phyloP scores from a whole-genome alignment of 2,329 filamentous ascomycete species.

The Sarocladium brachiariae region DNA sequence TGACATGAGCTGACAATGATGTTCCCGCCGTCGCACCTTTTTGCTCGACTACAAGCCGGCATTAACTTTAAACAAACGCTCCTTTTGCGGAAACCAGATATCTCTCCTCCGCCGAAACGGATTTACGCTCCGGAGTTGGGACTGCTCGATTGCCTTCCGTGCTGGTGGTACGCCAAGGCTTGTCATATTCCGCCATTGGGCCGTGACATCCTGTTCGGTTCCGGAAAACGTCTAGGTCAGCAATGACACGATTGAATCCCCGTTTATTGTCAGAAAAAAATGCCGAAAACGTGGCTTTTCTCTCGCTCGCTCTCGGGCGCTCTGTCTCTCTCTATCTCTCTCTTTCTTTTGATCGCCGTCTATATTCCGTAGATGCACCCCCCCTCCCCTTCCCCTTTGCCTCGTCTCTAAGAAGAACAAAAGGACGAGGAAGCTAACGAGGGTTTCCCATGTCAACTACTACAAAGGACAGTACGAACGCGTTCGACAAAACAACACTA shows the following conservation, averaged over 20 bases:
- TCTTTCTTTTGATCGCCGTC: neutral
- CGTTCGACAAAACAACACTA: too few relatives aligned
- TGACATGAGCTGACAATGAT: too few relatives aligned
- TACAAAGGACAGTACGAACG: too few relatives aligned
- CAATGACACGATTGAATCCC: too few relatives aligned
- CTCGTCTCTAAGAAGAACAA: too few relatives aligned
- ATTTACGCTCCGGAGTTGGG: too few relatives aligned
- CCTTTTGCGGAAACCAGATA: too few relatives aligned
- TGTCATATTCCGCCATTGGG: slow-evolving; percentile 6
- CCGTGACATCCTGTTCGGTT: neutral
- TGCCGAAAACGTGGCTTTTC: neutral
- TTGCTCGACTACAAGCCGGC: neutral
- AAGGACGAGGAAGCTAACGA: too few relatives aligned
- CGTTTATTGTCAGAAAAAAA: too few relatives aligned
- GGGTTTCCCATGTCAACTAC: too few relatives aligned
- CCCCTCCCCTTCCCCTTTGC: neutral
- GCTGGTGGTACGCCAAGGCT: neutral
- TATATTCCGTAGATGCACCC: neutral
- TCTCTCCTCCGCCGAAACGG: too few relatives aligned
- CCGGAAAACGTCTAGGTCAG: slow-evolving; percentile 1
- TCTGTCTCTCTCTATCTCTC: neutral
- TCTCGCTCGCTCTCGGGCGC: neutral
- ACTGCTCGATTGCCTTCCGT: too few relatives aligned
- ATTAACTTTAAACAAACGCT: neutral
- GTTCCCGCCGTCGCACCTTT: neutral